phyloP scores from a whole-genome alignment of 1,284 basidiomycete genomes.

The Puccinia coronata region DNA sequence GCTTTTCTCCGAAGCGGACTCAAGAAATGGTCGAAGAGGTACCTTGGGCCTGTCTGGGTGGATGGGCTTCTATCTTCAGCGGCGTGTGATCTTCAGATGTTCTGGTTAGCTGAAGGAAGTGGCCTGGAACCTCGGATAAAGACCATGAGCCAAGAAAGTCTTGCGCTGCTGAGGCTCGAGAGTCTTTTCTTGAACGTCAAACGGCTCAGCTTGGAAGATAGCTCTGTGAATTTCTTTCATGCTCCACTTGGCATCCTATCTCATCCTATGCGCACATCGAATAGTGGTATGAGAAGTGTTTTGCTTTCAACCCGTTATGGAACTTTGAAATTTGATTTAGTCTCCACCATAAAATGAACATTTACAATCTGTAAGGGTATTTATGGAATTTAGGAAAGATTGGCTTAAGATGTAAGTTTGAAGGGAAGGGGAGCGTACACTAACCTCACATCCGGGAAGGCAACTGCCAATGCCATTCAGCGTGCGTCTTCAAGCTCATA shows the following conservation, averaged over 20 bases:
- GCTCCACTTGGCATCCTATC: neutral
- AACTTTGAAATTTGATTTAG: neutral
- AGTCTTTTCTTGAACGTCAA: neutral
- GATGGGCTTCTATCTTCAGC: neutral
- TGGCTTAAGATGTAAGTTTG: neutral
- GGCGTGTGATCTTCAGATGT: no score
- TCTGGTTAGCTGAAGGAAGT: neutral
- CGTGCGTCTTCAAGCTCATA: no score
- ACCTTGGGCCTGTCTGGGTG: neutral
- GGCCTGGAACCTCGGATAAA: neutral
- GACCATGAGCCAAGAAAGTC: neutral
- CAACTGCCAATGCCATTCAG: no score
- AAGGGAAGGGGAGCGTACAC: neutral
- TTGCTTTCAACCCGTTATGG: neutral
- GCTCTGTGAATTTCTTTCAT: slow-evolving; percentile 7
- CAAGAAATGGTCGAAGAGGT: neutral
- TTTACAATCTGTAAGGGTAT: neutral
- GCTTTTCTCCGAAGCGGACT: neutral
- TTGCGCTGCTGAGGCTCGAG: neutral
- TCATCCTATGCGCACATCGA: slow-evolving; percentile 5
- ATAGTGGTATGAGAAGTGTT: neutral
- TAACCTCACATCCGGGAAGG: neutral
- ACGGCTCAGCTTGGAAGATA: slow-evolving; percentile 4
- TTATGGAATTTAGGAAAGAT: neutral
- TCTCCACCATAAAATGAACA: no score